phyloP scores from a whole-genome alignment of 1,284 basidiomycete genomes.

The Pisolithus thermaeus region DNA sequence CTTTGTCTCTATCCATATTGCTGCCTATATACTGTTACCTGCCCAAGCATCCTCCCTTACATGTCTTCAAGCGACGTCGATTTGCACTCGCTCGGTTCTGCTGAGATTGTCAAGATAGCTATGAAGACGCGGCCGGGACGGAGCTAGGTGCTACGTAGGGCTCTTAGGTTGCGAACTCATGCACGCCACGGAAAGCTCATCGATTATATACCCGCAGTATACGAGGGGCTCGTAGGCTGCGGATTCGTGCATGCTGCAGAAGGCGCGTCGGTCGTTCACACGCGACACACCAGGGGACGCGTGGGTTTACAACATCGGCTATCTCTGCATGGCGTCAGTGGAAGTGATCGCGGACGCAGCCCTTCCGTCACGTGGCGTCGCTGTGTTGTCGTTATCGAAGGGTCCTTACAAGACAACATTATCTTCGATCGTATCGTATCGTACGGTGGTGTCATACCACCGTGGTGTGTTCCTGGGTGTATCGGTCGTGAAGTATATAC shows the following conservation, averaged over 20 bases:
- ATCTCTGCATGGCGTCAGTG: too few species aligned
- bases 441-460: conserved; percentile 40
- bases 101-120: conserved; percentile 66
- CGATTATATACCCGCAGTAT: conserved; percentile 44
- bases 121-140: not conserved
- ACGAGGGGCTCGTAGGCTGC: too few species aligned
- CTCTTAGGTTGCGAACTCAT: conserved; percentile 47
- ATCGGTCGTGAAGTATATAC: conserved; percentile 12
- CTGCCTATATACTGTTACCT: too few species aligned
- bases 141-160: conserved; percentile 16
- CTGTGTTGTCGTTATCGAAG: conserved; percentile 44
- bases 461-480: conserved; percentile 22
- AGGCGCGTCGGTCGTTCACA: too few species aligned
- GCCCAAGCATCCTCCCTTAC: too few species aligned
- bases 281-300: too few species aligned
- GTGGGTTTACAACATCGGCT: too few species aligned
- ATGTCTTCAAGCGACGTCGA: too few species aligned
- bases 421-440: conserved; percentile 40
- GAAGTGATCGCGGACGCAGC: too few species aligned
- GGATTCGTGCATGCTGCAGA: too few species aligned
- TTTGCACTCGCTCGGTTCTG: conserved; percentile 48
- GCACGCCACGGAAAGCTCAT: conserved; percentile 55
- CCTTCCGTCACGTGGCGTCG: too few species aligned
- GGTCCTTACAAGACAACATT: conserved; percentile 57
- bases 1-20: too few species aligned